Conservation (phyloP, 352 stramenopile genomes). For the Globisporangium heterothallicum region DNA sequence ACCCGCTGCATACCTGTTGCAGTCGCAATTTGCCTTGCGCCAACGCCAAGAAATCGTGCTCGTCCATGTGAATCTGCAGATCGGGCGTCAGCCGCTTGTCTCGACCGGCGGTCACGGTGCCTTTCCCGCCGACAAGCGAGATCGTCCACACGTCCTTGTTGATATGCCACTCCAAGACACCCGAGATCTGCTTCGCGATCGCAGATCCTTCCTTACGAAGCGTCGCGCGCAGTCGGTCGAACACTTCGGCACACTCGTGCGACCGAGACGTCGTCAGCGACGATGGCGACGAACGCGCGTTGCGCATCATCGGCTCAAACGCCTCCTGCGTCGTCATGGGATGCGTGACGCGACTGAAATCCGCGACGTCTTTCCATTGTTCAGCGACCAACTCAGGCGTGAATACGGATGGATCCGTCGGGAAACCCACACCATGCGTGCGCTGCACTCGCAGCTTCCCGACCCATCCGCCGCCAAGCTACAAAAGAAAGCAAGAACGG, state of each 20-base stretch:
- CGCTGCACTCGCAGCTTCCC: slow-evolving; percentile 60
- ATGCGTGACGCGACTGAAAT: slow-evolving; percentile 65
- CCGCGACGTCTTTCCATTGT: slow-evolving; percentile 55
- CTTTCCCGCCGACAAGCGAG: slow-evolving; percentile 46
- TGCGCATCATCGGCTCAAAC: slow-evolving; percentile 75
- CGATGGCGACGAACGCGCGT: slow-evolving; percentile 41
- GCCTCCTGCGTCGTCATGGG: slow-evolving; percentile 64
- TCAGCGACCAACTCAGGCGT: slow-evolving; percentile 61
- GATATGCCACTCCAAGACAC: slow-evolving; percentile 64
- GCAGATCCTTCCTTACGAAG: slow-evolving; percentile 32
- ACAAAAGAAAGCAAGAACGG: too few relatives aligned
- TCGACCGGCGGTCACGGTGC: slow-evolving; percentile 38
- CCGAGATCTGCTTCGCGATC: slow-evolving; percentile 56
- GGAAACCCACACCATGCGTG: slow-evolving; percentile 65
- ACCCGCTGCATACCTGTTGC: slow-evolving; percentile 30
- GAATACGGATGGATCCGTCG: slow-evolving; percentile 47
- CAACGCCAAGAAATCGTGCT: slow-evolving; percentile 62
- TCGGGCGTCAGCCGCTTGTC: slow-evolving; percentile 43
- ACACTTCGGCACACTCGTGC: slow-evolving; percentile 50
- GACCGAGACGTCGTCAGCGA: slow-evolving; percentile 53
- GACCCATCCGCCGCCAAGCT: slow-evolving; percentile 58
- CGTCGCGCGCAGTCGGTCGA: slow-evolving; percentile 39
- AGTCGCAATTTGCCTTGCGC: slow-evolving; percentile 48
- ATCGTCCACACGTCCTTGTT: slow-evolving; percentile 70
- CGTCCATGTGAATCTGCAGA: slow-evolving; percentile 57